Conservation (phyloP, 371 early-diverging fungal genomes). For the Basidiobolus meristosporus region DNA sequence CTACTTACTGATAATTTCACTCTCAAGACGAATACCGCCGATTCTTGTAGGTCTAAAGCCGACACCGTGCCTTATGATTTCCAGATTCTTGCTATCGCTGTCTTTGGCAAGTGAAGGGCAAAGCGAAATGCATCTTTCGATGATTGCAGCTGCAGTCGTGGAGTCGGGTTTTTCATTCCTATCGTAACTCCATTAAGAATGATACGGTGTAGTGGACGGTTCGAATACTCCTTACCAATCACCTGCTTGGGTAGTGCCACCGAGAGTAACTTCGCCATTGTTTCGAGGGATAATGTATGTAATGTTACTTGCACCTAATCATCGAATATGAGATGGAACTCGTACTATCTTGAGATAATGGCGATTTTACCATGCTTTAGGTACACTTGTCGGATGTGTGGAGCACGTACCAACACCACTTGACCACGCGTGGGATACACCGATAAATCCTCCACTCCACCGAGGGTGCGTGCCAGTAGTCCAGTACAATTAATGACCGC, state of each 20-base stretch:
- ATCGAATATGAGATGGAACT: conserved; percentile 1
- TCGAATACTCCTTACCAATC: conserved; percentile 26
- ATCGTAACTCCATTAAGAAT: not conserved
- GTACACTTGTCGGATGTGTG: conserved; percentile 23
- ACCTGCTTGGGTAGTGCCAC: conserved; percentile 46
- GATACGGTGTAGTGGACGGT: too few species aligned
- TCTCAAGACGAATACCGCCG: conserved; percentile 49
- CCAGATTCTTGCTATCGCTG: conserved; percentile 18
- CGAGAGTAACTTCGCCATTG: conserved; percentile 52
- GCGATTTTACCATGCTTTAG: not conserved
- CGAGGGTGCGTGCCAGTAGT: conserved; percentile 29
- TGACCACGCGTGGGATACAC: conserved; percentile 60
- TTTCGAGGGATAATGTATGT: conserved; percentile 58
- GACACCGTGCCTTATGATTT: conserved; percentile 37
- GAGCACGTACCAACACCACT: conserved; percentile 34
- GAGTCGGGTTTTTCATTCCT: conserved; percentile 12
- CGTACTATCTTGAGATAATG: not conserved
- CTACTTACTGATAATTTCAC: conserved; percentile 24
- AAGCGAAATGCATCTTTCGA: conserved; percentile 19
- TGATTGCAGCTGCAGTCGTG: conserved; percentile 16
- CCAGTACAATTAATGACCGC: conserved; percentile 65
- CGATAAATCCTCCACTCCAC: conserved; percentile 40
- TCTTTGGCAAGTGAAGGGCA: conserved; percentile 19
- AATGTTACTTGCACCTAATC: not conserved
- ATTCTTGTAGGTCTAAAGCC: conserved; percentile 55